These are phyloP conservation scores for Lactifluus piperatus DNA, from an alignment of 768 basidiomycete species.

Conservation along the genomic window DNA sequence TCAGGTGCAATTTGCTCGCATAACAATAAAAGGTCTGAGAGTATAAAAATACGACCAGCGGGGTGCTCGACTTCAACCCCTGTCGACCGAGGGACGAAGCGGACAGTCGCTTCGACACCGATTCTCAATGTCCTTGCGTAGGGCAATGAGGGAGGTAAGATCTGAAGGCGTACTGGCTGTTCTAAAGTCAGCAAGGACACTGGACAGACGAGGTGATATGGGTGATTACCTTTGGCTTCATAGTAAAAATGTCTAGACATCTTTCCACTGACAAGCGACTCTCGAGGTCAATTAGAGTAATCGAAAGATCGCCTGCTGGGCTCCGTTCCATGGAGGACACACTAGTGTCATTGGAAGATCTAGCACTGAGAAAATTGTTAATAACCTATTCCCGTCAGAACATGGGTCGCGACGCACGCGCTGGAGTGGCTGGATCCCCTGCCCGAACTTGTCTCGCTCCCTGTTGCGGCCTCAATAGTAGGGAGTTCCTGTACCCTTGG, in stretches of 20 bases:
- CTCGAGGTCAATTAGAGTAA: constrained; percentile 73
- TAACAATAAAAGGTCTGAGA: constrained; percentile 88
- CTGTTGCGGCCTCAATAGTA: constrained; percentile 27
- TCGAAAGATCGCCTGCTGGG: constrained; percentile 43
- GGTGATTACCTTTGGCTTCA: constrained; percentile 73
- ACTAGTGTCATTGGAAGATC: constrained; percentile 51
- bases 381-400: not conserved
- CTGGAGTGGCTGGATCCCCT: constrained; percentile 43
- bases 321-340: constrained; percentile 44
- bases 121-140: constrained; percentile 72
- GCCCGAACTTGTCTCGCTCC: constrained; percentile 44
- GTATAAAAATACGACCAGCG: constrained; percentile 75
- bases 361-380: constrained; percentile 35
- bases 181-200: not conserved
- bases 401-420: constrained; percentile 35
- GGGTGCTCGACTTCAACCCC: constrained; percentile 66
- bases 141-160: constrained; percentile 68
- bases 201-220: not conserved
- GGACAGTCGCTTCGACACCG: constrained; percentile 62
- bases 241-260: constrained; percentile 90
- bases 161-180: constrained; percentile 88
- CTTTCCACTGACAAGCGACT: constrained; percentile 63
- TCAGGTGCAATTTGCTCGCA: constrained; percentile 68
- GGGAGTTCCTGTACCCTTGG: constrained; percentile 11
- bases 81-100: constrained; percentile 69